Conservation (phyloP, 2,329 filamentous ascomycete species). For the Dryadomyces quercus-mongolicae region DNA sequence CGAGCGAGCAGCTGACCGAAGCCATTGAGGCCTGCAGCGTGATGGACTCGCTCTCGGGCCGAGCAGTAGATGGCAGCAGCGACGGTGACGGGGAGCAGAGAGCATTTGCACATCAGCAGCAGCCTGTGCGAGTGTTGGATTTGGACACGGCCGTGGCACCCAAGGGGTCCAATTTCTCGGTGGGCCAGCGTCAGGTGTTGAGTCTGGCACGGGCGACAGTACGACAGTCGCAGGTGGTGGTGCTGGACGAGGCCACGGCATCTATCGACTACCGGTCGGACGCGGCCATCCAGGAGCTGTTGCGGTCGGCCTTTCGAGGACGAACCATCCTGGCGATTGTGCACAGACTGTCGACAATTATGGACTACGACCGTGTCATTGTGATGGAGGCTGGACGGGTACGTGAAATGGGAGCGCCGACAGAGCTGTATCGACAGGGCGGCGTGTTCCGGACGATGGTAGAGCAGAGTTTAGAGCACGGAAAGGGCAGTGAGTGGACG, state of each 20-base stretch:
- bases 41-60: slow-evolving; percentile 30
- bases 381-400: slow-evolving; percentile 43
- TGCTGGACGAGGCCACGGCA: slow-evolving; percentile 47
- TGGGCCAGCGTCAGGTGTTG: slow-evolving; percentile 46
- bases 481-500: slow-evolving; percentile 2
- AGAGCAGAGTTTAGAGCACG: slow-evolving; percentile 26
- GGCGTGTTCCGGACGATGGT: slow-evolving; percentile 44
- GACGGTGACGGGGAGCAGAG: background rate
- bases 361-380: slow-evolving; percentile 46
- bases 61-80: too few relatives aligned
- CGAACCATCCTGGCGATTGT: slow-evolving; percentile 46
- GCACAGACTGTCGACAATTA: slow-evolving; percentile 44
- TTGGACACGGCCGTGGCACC: slow-evolving; percentile 36
- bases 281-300: slow-evolving; percentile 38
- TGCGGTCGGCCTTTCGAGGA: slow-evolving; percentile 35
- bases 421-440: slow-evolving; percentile 28
- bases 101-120: background rate
- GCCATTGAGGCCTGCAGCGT: slow-evolving; percentile 52
- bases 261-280: slow-evolving; percentile 49
- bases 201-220: slow-evolving; percentile 45
- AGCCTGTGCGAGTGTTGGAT: slow-evolving; percentile 14
- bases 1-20: slow-evolving; percentile 39
- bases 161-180: slow-evolving; percentile 42
- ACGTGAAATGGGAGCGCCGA: slow-evolving; percentile 37
- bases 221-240: slow-evolving; percentile 40